Evolutionary conservation across 2,329 filamentous ascomycete species (phyloP).

Genomic region (Trichoderma harzianum): DNA sequence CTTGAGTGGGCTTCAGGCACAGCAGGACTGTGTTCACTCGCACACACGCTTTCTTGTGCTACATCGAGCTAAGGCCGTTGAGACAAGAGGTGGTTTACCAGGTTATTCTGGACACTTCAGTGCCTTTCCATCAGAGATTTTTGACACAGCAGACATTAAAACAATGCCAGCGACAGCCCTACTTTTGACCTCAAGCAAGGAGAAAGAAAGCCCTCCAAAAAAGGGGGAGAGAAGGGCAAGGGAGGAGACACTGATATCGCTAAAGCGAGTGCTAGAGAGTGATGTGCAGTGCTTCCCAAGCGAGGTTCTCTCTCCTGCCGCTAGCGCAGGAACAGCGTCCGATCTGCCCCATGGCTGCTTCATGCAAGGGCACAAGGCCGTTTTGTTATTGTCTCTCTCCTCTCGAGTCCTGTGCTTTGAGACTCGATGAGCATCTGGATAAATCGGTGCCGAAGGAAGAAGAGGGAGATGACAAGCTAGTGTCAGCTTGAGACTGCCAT

Average conservation of each 20-base stretch:
- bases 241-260: neutral
- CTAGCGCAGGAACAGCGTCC: constrained; percentile 17
- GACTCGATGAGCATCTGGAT: neutral
- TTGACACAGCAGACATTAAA: neutral
- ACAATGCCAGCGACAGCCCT: neutral
- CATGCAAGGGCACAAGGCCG: neutral
- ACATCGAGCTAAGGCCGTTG: neutral
- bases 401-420: neutral
- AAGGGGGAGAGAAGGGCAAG: neutral
- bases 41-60: neutral
- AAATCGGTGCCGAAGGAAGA: neutral
- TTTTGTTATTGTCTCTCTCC: neutral
- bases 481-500: neutral
- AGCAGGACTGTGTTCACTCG: neutral
- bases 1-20: neutral
- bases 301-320: neutral
- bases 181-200: neutral
- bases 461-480: neutral
- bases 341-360: constrained; percentile 10
- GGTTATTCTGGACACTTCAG: neutral
- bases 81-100: neutral
- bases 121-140: neutral
- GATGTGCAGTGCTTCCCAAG: constrained; percentile 13
- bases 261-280: neutral
- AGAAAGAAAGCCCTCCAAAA: neutral